phyloP scores from a whole-genome alignment of 2,329 filamentous ascomycete species.

The Diaporthe citri region DNA sequence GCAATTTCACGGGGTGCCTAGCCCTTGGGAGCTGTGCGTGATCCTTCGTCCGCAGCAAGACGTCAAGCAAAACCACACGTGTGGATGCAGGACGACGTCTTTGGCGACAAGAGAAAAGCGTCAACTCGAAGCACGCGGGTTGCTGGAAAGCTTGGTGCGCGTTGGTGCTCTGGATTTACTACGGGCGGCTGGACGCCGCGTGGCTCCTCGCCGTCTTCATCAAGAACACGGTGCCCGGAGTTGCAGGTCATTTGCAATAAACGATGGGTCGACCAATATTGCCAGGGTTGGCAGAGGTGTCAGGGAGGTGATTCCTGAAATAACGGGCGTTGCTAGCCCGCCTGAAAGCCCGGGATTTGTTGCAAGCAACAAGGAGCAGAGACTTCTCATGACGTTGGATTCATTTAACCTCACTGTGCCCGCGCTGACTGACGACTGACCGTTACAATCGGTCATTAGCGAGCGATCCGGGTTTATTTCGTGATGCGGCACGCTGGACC shows the following conservation, averaged over 20 bases:
- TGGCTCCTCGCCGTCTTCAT: not conserved
- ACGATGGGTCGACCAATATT: slow-evolving; percentile 28
- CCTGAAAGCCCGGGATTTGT: slow-evolving; percentile 34
- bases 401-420: slow-evolving; percentile 32
- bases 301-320: slow-evolving; percentile 33
- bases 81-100: not conserved
- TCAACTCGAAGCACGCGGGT: not conserved
- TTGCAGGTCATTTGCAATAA: slow-evolving; percentile 14
- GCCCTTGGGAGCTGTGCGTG: slow-evolving; percentile 8
- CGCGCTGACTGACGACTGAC: slow-evolving; percentile 29
- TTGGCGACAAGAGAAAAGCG: not conserved
- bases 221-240: slow-evolving; percentile 14
- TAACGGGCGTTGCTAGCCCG: slow-evolving; percentile 2
- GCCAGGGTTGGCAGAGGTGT: slow-evolving; percentile 27
- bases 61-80: not conserved
- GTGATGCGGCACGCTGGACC: slow-evolving; percentile 38
- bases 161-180: not conserved
- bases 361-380: slow-evolving; percentile 15
- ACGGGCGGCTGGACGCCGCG: not conserved
- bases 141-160: not conserved
- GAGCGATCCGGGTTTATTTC: slow-evolving; percentile 41
- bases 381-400: slow-evolving; percentile 24
- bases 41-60: not conserved
- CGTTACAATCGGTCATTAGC: slow-evolving; percentile 40
- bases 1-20: slow-evolving; percentile 33